These are phyloP conservation scores for Lecanosticta acicola DNA, from an alignment of 2,329 filamentous ascomycete genomes.

Conservation along the genomic window DNA sequence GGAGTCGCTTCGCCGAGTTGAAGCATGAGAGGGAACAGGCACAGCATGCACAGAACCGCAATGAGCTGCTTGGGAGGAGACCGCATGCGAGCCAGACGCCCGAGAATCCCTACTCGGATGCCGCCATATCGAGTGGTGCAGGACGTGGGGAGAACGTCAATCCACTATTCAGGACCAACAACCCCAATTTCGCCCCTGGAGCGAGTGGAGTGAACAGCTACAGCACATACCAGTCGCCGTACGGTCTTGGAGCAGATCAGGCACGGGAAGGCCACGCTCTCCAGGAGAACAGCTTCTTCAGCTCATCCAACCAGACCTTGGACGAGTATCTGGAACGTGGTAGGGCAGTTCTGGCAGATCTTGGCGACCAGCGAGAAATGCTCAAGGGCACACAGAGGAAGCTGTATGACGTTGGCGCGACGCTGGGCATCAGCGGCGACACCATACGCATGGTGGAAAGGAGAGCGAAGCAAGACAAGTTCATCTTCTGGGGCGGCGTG, in stretches of 20 bases:
- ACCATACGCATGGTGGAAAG: slow-evolving; percentile 96
- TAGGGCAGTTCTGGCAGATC: slow-evolving; percentile 79
- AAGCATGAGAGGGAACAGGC: slow-evolving; percentile 70
- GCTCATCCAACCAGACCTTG: slow-evolving; percentile 72
- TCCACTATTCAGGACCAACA: slow-evolving; percentile 33
- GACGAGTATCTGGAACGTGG: slow-evolving; percentile 93
- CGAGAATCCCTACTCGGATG: slow-evolving; percentile 84
- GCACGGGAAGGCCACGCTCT: slow-evolving; percentile 71
- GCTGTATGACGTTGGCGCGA: slow-evolving; percentile 89
- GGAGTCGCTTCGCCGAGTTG: slow-evolving; percentile 68
- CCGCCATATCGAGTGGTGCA: slow-evolving; percentile 32
- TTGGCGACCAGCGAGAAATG: slow-evolving; percentile 87
- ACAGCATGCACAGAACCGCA: slow-evolving; percentile 47
- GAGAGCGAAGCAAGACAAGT: slow-evolving; percentile 89
- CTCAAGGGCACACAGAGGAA: slow-evolving; percentile 89
- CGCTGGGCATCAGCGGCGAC: slow-evolving; percentile 85
- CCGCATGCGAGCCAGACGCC: slow-evolving; percentile 66
- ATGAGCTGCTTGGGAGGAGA: slow-evolving; percentile 77
- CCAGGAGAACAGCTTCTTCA: slow-evolving; percentile 83
- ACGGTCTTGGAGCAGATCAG: slow-evolving; percentile 30
- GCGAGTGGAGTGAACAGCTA: slow-evolving; percentile 37
- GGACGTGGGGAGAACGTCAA: slow-evolving; percentile 30
- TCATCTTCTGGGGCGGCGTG: slow-evolving; percentile 89
- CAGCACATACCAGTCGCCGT: slow-evolving; percentile 33
- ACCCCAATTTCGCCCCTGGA: slow-evolving; percentile 32